Percentiles rank a stretch among this genome's conserved stretches.
Evolutionary conservation across 345 rosid species (phyloP).

Genomic region (Cardamine chenopodiifolia): DNA sequence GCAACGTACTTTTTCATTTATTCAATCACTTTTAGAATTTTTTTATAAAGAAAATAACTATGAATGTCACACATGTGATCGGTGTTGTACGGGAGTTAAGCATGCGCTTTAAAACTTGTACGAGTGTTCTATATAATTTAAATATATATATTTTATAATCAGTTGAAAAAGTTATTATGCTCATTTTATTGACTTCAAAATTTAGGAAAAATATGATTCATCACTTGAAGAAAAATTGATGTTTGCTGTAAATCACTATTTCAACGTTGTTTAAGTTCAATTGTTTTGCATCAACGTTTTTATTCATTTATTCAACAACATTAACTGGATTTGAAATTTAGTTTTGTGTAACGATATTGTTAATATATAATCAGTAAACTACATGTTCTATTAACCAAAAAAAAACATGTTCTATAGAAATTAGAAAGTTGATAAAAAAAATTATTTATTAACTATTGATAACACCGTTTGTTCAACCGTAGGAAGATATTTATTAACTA

Average conservation of each 20-base stretch:
- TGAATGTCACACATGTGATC: conserved; percentile 3
- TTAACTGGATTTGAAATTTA: not conserved
- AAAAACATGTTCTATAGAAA: not conserved
- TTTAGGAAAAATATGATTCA: not conserved
- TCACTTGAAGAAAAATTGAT: not conserved
- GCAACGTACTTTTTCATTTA: not conserved
- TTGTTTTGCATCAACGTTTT: not conserved
- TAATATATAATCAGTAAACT: not conserved
- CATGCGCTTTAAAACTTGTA: no score
- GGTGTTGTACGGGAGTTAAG: not conserved
- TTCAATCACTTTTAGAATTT: not conserved
- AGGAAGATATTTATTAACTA: conserved; percentile 20
- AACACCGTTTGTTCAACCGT: not conserved
- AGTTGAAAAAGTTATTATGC: not conserved
- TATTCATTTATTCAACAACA: not conserved
- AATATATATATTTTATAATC: not conserved
- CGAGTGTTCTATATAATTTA: no score
- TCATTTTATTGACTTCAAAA: not conserved
- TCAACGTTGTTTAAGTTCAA: not conserved
- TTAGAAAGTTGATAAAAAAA: not conserved
- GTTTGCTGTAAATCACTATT: not conserved
- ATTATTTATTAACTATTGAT: not conserved
- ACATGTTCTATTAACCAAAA: not conserved
- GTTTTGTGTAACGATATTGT: not conserved
- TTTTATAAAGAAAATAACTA: not conserved